These are phyloP conservation scores for Larix kaempferi DNA, from an alignment of 75 land plant genomes.

Conservation along the genomic window DNA sequence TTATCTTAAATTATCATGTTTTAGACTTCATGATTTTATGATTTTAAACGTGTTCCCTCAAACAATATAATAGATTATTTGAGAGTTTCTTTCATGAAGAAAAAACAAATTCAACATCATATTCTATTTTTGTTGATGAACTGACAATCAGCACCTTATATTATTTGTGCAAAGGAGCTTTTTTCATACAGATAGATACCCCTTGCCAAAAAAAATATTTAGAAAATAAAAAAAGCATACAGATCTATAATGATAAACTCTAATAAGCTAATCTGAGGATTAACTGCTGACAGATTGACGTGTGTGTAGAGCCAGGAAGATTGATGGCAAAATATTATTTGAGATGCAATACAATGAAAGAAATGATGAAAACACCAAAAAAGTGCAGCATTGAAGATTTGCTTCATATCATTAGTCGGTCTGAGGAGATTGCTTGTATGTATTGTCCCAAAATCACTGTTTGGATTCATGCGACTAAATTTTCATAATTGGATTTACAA, in stretches of 20 bases:
- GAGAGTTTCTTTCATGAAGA: background rate
- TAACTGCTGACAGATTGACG: background rate
- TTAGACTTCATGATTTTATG: background rate
- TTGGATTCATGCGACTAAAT: background rate
- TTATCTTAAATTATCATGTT: background rate
- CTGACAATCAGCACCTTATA: background rate
- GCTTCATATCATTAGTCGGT: conserved; percentile 59
- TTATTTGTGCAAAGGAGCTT: background rate
- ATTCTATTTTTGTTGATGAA: too few relatives aligned
- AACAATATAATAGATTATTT: background rate
- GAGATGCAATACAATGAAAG: conserved; percentile 89
- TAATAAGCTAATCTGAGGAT: background rate
- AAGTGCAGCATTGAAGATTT: conserved; percentile 78
- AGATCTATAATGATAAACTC: background rate
- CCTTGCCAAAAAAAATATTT: background rate
- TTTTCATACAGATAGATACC: background rate
- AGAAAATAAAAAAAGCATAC: background rate
- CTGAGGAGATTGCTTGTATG: conserved; percentile 87
- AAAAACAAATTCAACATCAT: background rate
- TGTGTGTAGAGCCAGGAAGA: conserved; percentile 81
- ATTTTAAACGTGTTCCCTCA: background rate
- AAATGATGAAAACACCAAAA: conserved; percentile 55
- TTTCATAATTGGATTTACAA: background rate
- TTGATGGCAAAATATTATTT: conserved; percentile 97
- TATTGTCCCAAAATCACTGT: background rate